Evolutionary conservation across 1,284 basidiomycete genomes (phyloP), one percentile per base, ranked within the genome.

Genomic region (Phlebopus sp.): DNA sequence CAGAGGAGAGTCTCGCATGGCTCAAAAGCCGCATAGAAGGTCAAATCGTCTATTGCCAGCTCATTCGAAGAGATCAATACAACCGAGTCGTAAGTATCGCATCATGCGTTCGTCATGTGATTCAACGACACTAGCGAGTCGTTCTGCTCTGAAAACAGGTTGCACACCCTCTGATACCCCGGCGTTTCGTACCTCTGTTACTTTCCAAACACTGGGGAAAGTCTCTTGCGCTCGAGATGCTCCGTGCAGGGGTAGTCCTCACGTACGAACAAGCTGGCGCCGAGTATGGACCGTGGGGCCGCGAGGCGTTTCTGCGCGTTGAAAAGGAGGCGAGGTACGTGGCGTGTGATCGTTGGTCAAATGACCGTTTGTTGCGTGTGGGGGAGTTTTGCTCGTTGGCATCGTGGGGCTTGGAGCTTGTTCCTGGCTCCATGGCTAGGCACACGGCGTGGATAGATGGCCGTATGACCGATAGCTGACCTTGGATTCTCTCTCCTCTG

Each of bases 1-100:
- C 83, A 0, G 67, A 71, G 29, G 91, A 94, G 59, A 84, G 84
- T 38, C 66, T 90, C 7, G 74, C 72, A 1, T 93, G 89, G 86
- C 72, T 95, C 5, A 81, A 76, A 52, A 53, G 66, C n/a, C 65
- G 71, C 31, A 64, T 87, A 50, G 64, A 74, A 18, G 77, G 85
- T n/a, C 76, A 76, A 54, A 72, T 67, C 0, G 69, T 92, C 0
- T 81, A 80, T 47, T 86, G 86, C 54, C 84, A 91, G 56, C 64
- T 93, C 3, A 53, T 90, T 30, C 72, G 80, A 5, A 82, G 80
- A 47, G 93, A 96, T 62, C 91, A 92, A 56, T 95, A 95, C 60
- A 72, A 73, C 2, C 83, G 92, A 4, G 77, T 91, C 13, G 92
- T 93, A 58, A 44, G 69, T 66, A 29, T 9, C 6, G 21, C 19